A percentile compares a stretch with the other conserved stretches of the same genome.
Conservation (phyloP, 2,329 filamentous ascomycete species). For the Coniochaeta ligniaria region DNA sequence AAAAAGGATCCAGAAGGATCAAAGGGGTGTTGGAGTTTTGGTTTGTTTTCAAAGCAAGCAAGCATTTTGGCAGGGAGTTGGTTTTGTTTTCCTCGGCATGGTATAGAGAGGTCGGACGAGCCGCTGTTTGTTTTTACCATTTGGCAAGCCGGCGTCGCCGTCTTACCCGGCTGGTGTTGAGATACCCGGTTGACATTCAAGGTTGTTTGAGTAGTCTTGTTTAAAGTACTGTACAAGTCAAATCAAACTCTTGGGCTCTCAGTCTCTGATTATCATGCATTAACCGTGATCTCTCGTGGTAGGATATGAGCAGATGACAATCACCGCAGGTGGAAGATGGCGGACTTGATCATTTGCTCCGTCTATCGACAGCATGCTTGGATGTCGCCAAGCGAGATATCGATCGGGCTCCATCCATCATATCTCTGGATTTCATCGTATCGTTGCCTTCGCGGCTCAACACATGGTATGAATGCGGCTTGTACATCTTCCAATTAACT, state of each 20-base stretch:
- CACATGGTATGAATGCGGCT: too few relatives aligned
- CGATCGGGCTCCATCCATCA: too few relatives aligned
- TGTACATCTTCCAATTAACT: too few relatives aligned
- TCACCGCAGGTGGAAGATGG: too few relatives aligned
- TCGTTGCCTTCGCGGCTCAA: too few relatives aligned
- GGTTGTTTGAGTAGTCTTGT: background rate
- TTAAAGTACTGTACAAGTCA: background rate
- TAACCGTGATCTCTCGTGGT: background rate
- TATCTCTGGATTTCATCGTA: too few relatives aligned
- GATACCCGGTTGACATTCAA: background rate
- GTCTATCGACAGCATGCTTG: too few relatives aligned
- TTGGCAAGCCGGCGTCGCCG: background rate
- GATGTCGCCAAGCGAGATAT: too few relatives aligned
- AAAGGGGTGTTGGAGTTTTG: background rate
- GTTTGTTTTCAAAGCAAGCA: background rate
- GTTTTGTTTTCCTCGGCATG: background rate
- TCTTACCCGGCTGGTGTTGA: background rate
- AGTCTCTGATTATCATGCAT: background rate
- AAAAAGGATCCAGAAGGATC: background rate
- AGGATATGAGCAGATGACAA: background rate
- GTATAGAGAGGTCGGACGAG: background rate
- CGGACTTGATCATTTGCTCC: too few relatives aligned
- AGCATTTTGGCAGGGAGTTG: background rate
- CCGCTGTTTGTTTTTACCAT: background rate
- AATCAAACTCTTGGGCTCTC: background rate